Evolutionary conservation across 2,329 filamentous ascomycete species (phyloP), one percentile per base, ranked within the genome.

Genomic region (Penicillium sp.): DNA sequence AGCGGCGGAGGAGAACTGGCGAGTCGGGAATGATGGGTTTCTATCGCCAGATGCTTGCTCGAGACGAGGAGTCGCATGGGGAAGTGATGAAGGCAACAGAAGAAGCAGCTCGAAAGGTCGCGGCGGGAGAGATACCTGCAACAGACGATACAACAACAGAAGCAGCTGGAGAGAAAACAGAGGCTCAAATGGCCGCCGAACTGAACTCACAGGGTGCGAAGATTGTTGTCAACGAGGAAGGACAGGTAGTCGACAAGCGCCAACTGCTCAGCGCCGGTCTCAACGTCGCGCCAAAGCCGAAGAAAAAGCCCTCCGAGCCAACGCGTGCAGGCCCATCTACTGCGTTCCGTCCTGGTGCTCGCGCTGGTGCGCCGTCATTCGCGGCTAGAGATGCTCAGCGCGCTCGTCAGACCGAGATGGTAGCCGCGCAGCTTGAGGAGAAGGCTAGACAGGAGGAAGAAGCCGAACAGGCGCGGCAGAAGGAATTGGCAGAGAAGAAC

Each of bases 231-330:
- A 86, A 86, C 60, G 84, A 87, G 38, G 84, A 87, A 43, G 84
- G 84, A 2, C 79, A 86, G 61, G 78, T 87, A 8, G 80, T 83
- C 28, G 84, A 87, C 63, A 86, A 86, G 68, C 76, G 84, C 6
- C 83, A 87, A 63, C 70, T 87, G 2, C 77, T 87, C 8, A 76
- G 76, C 28, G 84, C 83, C 3, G 84, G 84, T 20, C 69, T 87
- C 49, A 87, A 87, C 62, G 77, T 86, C 38, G 79, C 79, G 1
- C 54, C 54, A 16, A 84, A 83, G 59, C 77, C 79, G 4, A 83
- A 82, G 62, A 47, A 65, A 26, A 61, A 60, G 35, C 58, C n/a
- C 5, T 47, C 20, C 30, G 52, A 45, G 12, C 16, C 40, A 16
- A 33, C 35, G 18, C 7, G 50, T 14, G 35, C 52, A 11, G 51